Conservation (phyloP, 768 basidiomycete species). For the Tubosaeta sp. region DNA sequence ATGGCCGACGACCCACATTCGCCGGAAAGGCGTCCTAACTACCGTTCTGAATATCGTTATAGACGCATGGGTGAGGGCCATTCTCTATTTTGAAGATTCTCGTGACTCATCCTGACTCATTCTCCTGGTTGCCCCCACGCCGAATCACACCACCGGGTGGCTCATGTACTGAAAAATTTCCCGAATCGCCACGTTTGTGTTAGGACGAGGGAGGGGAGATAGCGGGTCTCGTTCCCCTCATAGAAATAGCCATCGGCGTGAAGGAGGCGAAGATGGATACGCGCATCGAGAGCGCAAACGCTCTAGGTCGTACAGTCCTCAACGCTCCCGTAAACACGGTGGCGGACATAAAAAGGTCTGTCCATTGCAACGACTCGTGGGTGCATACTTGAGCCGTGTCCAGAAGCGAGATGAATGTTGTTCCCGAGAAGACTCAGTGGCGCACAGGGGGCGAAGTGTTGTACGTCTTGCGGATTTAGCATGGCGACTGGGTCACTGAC, state of each 20-base stretch:
- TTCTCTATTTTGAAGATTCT: neutral
- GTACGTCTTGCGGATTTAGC: constrained; percentile 19
- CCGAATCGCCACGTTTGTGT: neutral
- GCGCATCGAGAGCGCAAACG: constrained; percentile 8
- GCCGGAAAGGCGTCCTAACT: constrained; percentile 6
- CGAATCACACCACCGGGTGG: constrained; percentile 14
- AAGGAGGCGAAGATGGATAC: constrained; percentile 7
- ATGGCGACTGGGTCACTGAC: constrained; percentile 13
- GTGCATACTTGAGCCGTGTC: neutral
- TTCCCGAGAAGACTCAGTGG: constrained; percentile 1
- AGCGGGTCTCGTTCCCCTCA: constrained; percentile 26
- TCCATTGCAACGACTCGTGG: neutral
- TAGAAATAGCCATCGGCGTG: constrained; percentile 2
- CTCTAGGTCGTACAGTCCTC: constrained; percentile 24
- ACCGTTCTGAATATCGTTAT: constrained; percentile 7
- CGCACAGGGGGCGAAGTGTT: constrained; percentile 22
- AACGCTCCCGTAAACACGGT: constrained; percentile 1
- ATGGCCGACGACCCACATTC: constrained; percentile 11
- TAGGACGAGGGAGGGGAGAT: constrained; percentile 18
- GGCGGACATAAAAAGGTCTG: constrained; percentile 9
- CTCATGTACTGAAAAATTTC: neutral
- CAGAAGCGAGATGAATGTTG: constrained; percentile 12
- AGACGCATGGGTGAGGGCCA: constrained; percentile 24
- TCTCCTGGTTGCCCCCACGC: constrained; percentile 25
- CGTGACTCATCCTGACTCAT: constrained; percentile 19